Base-by-base conservation (phyloP, 768 basidiomycete genomes). In the Suillus spraguei region DNA sequence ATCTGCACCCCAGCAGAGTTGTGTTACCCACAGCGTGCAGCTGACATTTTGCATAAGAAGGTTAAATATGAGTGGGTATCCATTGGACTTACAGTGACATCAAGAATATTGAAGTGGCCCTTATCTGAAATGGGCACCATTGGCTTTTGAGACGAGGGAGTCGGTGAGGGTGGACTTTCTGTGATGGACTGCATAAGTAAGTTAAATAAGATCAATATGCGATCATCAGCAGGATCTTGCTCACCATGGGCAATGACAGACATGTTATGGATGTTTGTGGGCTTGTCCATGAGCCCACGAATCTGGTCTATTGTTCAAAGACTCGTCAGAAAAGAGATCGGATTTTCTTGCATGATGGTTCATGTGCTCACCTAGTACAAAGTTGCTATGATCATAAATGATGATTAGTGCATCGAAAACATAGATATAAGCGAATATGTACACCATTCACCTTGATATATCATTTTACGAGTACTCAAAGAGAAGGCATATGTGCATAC, bases 81-180 rank as follows among this genome's bases (percentile, higher is more conserved):
- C 38, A 44, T 66, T 71, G 38, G 50, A 79, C 88, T 67, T 79
- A 92, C 94, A 66, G 94, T 95, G 65, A 97, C 96, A 86, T 97
- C 95, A 67, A 97, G 82, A 64, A 99, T 83, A 82, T 99, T 99
- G 82, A 95, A 82, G 67, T 97, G 94, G 72, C 97, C 97, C 82
- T 99, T 99, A 80, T 99, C 97, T 70, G 97, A 97, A 47, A 97
- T 98, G 67, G 97, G 97, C 72, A 99, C 97, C 97, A 99, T 99
- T 97, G 67, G 97, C 97, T 84, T 99, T 99, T 68, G 97, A 96
- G 76, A 99, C 96, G 52, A 99, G 85, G 47, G 97, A 98, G 80
- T 99, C 97, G 69, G 97, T 98, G 70, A 99, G 89, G 71, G 97
- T 99, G 62, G 97, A 99, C 81, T 99, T 99, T 82, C 97, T 97